Conservation (phyloP, 2,329 filamentous ascomycete genomes). For the Ramularia endophylla region DNA sequence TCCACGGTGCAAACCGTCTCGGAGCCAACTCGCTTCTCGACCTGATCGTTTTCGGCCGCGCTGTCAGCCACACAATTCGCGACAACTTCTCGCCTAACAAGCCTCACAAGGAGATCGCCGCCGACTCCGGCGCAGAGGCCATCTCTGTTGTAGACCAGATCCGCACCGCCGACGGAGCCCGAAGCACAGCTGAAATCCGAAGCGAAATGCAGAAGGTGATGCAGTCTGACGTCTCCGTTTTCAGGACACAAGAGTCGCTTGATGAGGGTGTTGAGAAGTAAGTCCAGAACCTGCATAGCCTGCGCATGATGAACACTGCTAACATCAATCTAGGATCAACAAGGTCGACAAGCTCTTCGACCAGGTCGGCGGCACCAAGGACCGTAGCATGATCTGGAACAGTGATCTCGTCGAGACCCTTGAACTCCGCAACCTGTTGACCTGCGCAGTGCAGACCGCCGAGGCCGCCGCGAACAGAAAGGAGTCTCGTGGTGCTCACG, state of each 20-base stretch:
- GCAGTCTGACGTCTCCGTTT: conserved; percentile 95
- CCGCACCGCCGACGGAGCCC: conserved; percentile 76
- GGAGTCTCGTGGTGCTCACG: conserved; percentile 95
- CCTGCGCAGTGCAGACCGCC: conserved; percentile 94
- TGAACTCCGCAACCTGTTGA: conserved; percentile 89
- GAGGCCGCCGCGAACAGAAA: conserved; percentile 86
- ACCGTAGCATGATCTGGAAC: conserved; percentile 99
- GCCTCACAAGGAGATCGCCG: conserved; percentile 70
- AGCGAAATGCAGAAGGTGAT: conserved; percentile 96
- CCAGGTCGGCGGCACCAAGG: conserved; percentile 83
- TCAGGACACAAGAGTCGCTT: conserved; percentile 88
- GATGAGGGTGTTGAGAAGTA: conserved; percentile 80
- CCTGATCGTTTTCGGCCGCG: conserved; percentile 94
- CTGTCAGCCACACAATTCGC: conserved; percentile 93
- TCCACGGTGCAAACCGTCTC: conserved; percentile 96
- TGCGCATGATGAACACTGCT: conserved; percentile 5
- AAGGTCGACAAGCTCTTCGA: conserved; percentile 75
- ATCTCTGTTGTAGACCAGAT: conserved; percentile 82
- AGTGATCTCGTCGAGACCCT: conserved; percentile 93
- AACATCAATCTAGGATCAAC: conserved; percentile 50
- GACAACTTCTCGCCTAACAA: conserved; percentile 85
- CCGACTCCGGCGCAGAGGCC: conserved; percentile 82
- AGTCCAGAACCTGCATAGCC: too few species aligned
- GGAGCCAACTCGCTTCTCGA: conserved; percentile 98
- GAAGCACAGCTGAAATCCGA: conserved; percentile 82